Evolutionary conservation across 148 eudicot genomes (phyloP).

Genomic region (Salicornia ramosissima): DNA sequence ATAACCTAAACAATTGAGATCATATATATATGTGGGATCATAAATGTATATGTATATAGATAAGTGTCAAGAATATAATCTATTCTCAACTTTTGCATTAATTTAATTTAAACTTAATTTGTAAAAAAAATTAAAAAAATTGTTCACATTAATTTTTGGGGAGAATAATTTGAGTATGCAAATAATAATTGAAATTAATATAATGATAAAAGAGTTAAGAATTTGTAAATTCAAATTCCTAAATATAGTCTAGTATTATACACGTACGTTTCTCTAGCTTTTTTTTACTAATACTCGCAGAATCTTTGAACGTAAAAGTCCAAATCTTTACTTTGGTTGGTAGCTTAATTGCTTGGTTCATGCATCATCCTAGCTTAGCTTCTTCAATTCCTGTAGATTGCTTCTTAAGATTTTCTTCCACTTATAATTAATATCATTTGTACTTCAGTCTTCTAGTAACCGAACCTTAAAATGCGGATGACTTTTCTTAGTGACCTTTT

Average conservation of each 20-base stretch:
- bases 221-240: background rate
- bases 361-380: constrained; percentile 22
- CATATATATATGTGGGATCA: background rate
- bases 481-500: background rate
- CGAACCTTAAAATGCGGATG: background rate
- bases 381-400: constrained; percentile 5
- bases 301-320: constrained; percentile 30
- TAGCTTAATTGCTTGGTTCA: constrained; percentile 22
- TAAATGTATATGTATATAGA: background rate
- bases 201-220: background rate
- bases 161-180: background rate
- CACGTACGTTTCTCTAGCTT: background rate
- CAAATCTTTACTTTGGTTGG: constrained; percentile 12
- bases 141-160: background rate
- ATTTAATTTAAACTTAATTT: too few relatives aligned
- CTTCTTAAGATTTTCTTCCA: constrained; percentile 18
- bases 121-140: too few relatives aligned
- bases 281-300: constrained; percentile 7
- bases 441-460: constrained; percentile 22
- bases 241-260: constrained; percentile 3
- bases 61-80: background rate
- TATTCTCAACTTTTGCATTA: too few relatives aligned
- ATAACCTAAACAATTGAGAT: background rate
- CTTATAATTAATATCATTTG: background rate
- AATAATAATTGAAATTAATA: background rate